Evolutionary conservation across 768 basidiomycete genomes (phyloP), one percentile per base, ranked within the genome.

Genomic region (Mrakia frigida): DNA sequence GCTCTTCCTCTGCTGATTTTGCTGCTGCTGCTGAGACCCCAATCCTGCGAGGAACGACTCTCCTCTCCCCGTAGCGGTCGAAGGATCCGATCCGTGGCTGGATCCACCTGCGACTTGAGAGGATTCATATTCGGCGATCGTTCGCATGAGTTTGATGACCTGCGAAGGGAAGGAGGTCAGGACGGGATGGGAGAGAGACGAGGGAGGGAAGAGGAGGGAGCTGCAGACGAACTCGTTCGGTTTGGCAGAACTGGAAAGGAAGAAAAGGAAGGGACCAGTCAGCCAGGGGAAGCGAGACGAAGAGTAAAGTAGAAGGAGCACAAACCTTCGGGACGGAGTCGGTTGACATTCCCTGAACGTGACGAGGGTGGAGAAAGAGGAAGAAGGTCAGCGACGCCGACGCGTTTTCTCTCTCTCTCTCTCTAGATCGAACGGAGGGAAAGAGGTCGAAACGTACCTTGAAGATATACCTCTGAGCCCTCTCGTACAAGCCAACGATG

Each of bases 381-480:
- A 52, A 25, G 28, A 56, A 50, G 6, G 18, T 50, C 46, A 50
- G 46, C 46, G 43, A 1, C 43, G 43, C 16, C 43, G 56, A n/a
- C 56, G 56, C 56, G 56, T 56, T n/a, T n/a, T n/a, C 56, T 56
- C 56, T 7, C 13, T 6, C 6, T 28, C 56, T 4, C 98, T 53
- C 9, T n/a, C 18, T 11, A 53, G 23, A 6, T 11, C 2, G 52
- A 16, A 2, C 18, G 16, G 21, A 21, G 7, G 2, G 3, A 46
- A 53, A n/a, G 52, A 21, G 21, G 23, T 10, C 21, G 1, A 0
- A 21, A 56, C 56, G 2, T 18, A 56, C 82, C 65, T 95, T 89
- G 87, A 98, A 98, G 79, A 99, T 93, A 81, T 98, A 94, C 31
- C 87, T 91, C 84, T 99, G 97, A 74, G 98, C 98, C 74, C 94